A percentile compares a stretch with the other conserved stretches of the same genome.
phyloP scores from a whole-genome alignment of 345 rosid genomes.

The Arabis hirsuta region DNA sequence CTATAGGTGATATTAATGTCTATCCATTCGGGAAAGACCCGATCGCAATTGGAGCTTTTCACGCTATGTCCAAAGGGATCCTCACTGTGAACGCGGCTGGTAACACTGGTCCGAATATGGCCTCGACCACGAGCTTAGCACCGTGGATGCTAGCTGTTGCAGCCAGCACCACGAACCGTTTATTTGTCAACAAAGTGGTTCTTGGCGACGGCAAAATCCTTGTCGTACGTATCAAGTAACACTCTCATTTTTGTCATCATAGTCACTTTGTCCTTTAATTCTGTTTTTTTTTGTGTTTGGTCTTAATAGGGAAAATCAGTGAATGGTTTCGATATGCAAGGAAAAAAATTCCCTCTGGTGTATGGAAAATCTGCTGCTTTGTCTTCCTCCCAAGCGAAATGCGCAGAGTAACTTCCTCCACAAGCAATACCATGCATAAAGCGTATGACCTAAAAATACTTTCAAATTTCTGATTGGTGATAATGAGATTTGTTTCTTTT shows the following conservation, averaged over 20 bases:
- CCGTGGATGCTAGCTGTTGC: slow-evolving; percentile 60
- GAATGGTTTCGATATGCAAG: slow-evolving; percentile 40
- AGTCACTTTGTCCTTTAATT: neutral
- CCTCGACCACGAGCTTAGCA: slow-evolving; percentile 11
- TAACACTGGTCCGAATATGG: slow-evolving; percentile 16
- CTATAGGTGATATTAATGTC: neutral
- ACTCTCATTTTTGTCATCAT: neutral
- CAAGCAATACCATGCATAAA: too few species aligned
- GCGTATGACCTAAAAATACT: too few species aligned
- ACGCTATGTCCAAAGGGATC: slow-evolving; percentile 59
- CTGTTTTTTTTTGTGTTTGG: too few species aligned
- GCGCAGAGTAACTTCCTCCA: too few species aligned
- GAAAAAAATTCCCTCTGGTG: slow-evolving; percentile 41
- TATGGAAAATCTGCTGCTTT: neutral
- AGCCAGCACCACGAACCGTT: slow-evolving; percentile 56
- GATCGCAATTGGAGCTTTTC: slow-evolving; percentile 55
- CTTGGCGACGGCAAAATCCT: slow-evolving; percentile 50
- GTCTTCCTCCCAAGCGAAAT: too few species aligned
- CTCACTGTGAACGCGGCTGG: slow-evolving; percentile 52
- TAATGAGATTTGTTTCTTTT: too few species aligned
- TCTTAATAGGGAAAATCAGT: slow-evolving; percentile 47
- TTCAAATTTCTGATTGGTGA: too few species aligned
- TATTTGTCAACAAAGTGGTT: slow-evolving; percentile 41
- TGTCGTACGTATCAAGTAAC: slow-evolving; percentile 44
- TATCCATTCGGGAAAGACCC: neutral